Evolutionary conservation across 192 early-diverging fungal genomes (phyloP).

Genomic region (Coemansia sp.): DNA sequence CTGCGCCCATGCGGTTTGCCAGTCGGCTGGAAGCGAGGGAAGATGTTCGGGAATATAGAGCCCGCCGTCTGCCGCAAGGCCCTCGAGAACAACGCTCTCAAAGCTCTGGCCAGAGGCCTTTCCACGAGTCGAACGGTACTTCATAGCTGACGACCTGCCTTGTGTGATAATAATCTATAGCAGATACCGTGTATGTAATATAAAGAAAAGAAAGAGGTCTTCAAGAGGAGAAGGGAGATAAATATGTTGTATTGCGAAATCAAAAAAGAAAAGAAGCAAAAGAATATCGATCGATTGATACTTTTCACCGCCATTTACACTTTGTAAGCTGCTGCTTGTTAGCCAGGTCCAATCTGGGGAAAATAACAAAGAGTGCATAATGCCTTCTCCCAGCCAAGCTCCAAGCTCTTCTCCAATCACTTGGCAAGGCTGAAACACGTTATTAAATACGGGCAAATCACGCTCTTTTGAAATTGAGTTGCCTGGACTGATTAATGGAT

Average conservation of each 20-base stretch:
- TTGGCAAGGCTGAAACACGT: no score
- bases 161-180: no score
- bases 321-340: not conserved
- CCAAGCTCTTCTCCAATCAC: no score
- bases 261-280: constrained; percentile 10
- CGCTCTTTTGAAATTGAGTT: no score
- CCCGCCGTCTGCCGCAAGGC: constrained; percentile 91
- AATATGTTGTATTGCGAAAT: constrained; percentile 22
- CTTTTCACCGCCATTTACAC: no score
- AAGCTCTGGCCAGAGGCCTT: constrained; percentile 69
- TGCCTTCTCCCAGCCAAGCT: no score
- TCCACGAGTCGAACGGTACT: constrained; percentile 89
- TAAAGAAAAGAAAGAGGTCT: not conserved
- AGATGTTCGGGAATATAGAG: constrained; percentile 88
- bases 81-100: constrained; percentile 89
- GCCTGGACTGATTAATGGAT: no score
- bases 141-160: constrained; percentile 58
- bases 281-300: not conserved
- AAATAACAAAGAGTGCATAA: no score
- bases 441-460: no score
- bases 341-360: no score
- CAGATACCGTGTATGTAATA: no score
- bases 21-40: constrained; percentile 70
- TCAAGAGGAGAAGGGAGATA: not conserved
- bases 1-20: constrained; percentile 68